These are phyloP conservation scores for Globisporangium iwayamae DNA, from an alignment of 352 stramenopile genomes.

Conservation along the genomic window DNA sequence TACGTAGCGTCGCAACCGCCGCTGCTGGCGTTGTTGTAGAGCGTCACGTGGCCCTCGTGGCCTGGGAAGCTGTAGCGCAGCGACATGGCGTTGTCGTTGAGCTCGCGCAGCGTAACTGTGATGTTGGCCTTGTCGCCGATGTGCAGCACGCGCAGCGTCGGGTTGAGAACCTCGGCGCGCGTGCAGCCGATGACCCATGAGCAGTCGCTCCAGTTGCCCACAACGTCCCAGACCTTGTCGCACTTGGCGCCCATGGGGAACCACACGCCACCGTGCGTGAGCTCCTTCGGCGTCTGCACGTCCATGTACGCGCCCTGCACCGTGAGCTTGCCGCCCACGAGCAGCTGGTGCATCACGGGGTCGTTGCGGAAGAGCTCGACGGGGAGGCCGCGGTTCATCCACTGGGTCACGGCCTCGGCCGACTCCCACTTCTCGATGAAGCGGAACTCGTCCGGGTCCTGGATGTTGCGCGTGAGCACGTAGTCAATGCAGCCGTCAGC, in stretches of 20 bases:
- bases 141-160: constrained; percentile 11
- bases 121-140: constrained; percentile 1
- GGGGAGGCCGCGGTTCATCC: constrained; percentile 7
- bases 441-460: constrained; percentile 16
- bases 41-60: constrained; percentile 7
- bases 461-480: constrained; percentile 14
- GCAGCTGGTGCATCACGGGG: constrained; percentile 12
- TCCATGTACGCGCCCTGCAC: constrained; percentile 16
- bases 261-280: constrained; percentile 11
- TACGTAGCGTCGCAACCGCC: constrained; percentile 12
- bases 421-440: constrained; percentile 18
- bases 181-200: constrained; percentile 15
- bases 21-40: background rate
- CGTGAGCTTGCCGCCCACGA: constrained; percentile 11
- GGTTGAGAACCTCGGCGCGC: constrained; percentile 9
- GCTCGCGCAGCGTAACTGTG: constrained; percentile 6
- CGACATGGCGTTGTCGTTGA: constrained; percentile 10
- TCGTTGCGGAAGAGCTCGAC: constrained; percentile 12
- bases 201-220: constrained; percentile 15
- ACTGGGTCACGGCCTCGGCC: constrained; percentile 11
- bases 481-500: constrained; percentile 11
- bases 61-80: constrained; percentile 7
- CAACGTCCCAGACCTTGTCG: constrained; percentile 11
- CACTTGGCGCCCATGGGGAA: constrained; percentile 7
- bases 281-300: constrained; percentile 3